Evolutionary conservation across 1,284 basidiomycete species (phyloP).

Genomic region (Kalmanozyma brasiliensis): DNA sequence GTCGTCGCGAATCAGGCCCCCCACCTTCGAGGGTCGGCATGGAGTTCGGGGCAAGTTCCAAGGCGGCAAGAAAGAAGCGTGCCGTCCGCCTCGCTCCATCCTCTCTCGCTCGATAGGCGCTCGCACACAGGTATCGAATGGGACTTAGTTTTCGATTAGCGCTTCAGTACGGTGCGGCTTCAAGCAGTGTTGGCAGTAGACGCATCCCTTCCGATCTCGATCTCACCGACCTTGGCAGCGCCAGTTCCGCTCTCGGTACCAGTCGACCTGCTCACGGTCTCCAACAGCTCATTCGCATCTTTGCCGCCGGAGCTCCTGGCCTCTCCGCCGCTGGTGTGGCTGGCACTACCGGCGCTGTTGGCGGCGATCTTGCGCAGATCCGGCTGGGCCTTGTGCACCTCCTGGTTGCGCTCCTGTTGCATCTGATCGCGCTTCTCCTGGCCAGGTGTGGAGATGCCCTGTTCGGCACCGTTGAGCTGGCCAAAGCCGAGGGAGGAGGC

Average conservation of each 20-base stretch:
- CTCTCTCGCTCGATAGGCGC: background rate
- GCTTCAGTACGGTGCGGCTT: background rate
- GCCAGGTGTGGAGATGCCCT: slow-evolving; percentile 36
- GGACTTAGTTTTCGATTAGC: background rate
- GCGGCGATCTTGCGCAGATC: slow-evolving; percentile 29
- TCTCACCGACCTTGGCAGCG: slow-evolving; percentile 4
- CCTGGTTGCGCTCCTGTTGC: slow-evolving; percentile 26
- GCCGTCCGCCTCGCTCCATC: slow-evolving; percentile 8
- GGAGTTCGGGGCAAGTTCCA: no score
- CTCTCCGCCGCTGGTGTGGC: slow-evolving; percentile 2
- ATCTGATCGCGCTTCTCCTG: slow-evolving; percentile 33
- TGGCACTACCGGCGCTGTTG: slow-evolving; percentile 10
- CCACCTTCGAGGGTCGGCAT: background rate
- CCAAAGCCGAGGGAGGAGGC: slow-evolving; percentile 28
- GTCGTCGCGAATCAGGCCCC: slow-evolving; percentile 8
- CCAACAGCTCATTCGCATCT: slow-evolving; percentile 17
- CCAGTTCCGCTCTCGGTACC: slow-evolving; percentile 42
- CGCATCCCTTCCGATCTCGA: slow-evolving; percentile 33
- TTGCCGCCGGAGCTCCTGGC: slow-evolving; percentile 7
- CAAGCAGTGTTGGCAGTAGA: slow-evolving; percentile 19
- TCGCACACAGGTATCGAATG: no score
- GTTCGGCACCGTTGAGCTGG: slow-evolving; percentile 45
- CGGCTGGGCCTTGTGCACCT: slow-evolving; percentile 29
- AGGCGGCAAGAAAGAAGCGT: slow-evolving; percentile 23
- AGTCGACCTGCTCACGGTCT: slow-evolving; percentile 20